Conservation (phyloP, 768 basidiomycete genomes). For the Hygrophoropsis aurantiaca region DNA sequence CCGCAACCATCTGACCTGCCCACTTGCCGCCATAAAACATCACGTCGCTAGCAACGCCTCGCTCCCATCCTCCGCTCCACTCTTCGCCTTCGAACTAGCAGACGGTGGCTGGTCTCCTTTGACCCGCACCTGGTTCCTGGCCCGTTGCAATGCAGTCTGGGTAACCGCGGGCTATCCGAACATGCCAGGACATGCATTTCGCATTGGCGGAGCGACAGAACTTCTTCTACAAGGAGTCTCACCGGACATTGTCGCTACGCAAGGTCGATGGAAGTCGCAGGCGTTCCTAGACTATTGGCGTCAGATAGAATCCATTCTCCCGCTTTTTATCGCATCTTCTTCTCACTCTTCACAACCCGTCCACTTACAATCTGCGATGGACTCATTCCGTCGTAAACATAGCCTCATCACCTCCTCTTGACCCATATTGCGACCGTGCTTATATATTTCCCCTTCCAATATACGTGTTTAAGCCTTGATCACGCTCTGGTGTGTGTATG, state of each 20-base stretch:
- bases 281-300: slow-evolving; percentile 30
- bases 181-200: slow-evolving; percentile 23
- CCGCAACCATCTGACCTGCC: slow-evolving; percentile 12
- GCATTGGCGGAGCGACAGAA: slow-evolving; percentile 28
- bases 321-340: neutral
- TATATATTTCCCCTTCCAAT: too few species aligned
- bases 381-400: neutral
- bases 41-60: slow-evolving; percentile 9
- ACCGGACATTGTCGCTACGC: slow-evolving; percentile 27
- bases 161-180: slow-evolving; percentile 7
- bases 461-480: too few species aligned
- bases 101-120: neutral
- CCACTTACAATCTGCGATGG: neutral
- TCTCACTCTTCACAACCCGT: neutral
- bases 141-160: slow-evolving; percentile 11
- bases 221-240: slow-evolving; percentile 30
- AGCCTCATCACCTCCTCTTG: neutral
- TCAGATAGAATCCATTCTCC: slow-evolving; percentile 19
- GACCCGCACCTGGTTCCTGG: slow-evolving; percentile 9
- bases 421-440: too few species aligned
- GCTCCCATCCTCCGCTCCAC: neutral
- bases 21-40: slow-evolving; percentile 13
- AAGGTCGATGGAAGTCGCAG: slow-evolving; percentile 32
- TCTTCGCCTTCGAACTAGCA: slow-evolving; percentile 6
- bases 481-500: too few species aligned